A percentile compares a stretch with the other conserved stretches of the same genome.
phyloP scores from a whole-genome alignment of 208 protist species.

The Leishmania braziliensis region DNA sequence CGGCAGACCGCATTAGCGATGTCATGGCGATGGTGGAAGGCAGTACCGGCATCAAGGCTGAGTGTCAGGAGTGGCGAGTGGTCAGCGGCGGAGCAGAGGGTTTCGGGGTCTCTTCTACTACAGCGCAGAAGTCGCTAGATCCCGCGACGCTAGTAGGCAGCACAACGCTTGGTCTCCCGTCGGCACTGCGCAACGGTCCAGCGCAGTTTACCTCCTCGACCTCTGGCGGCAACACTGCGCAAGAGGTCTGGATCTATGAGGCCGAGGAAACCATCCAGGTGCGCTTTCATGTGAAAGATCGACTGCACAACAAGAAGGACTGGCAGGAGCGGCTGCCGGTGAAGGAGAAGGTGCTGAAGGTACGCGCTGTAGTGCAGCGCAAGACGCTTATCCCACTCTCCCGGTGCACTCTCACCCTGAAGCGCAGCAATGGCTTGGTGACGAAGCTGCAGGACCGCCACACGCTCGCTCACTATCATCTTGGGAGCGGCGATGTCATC shows the following conservation, averaged over 20 bases:
- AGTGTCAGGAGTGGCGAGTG: slow-evolving; percentile 75
- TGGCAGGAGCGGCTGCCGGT: slow-evolving; percentile 64
- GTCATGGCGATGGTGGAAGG: slow-evolving; percentile 86
- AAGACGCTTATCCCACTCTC: slow-evolving; percentile 86
- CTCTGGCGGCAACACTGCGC: background rate
- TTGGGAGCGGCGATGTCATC: slow-evolving; percentile 66
- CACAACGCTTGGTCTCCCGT: slow-evolving; percentile 64
- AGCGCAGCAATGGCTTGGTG: slow-evolving; percentile 13
- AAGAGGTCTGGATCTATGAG: slow-evolving; percentile 73
- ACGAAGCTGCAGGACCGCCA: slow-evolving; percentile 73
- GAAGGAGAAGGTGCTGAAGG: slow-evolving; percentile 78
- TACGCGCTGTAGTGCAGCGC: slow-evolving; percentile 79
- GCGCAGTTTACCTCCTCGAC: background rate
- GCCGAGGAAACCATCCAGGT: slow-evolving; percentile 64
- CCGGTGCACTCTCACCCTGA: slow-evolving; percentile 59
- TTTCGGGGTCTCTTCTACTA: background rate
- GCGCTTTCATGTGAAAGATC: slow-evolving; percentile 43
- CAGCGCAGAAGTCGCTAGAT: slow-evolving; percentile 40
- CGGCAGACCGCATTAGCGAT: slow-evolving; percentile 69
- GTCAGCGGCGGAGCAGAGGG: slow-evolving; percentile 4
- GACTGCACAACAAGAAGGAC: slow-evolving; percentile 51
- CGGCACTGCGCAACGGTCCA: slow-evolving; percentile 18
- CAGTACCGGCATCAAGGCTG: slow-evolving; percentile 66
- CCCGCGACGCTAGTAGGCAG: slow-evolving; percentile 43
- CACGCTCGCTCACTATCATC: slow-evolving; percentile 70